These are phyloP conservation scores for Apiotrichum domesticum DNA, from an alignment of 1,284 basidiomycete genomes.

Conservation along the genomic window DNA sequence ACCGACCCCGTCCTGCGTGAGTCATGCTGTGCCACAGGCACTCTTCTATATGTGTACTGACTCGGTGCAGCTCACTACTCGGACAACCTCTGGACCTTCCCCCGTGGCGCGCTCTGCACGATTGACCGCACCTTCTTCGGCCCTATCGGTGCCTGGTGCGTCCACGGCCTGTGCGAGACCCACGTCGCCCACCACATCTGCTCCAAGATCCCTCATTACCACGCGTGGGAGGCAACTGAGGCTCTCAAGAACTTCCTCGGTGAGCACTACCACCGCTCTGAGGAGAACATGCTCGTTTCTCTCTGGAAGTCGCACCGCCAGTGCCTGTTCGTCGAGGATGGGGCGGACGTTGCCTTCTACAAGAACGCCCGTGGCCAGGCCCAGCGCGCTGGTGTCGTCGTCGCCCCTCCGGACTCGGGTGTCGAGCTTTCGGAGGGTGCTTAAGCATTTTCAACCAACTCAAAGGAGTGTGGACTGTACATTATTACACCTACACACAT, in stretches of 20 bases:
- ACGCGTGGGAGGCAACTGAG: slow-evolving; percentile 77
- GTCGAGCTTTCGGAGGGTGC: slow-evolving; percentile 52
- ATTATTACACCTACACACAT: neutral
- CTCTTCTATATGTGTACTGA: neutral
- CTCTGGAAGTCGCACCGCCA: slow-evolving; percentile 51
- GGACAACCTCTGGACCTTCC: slow-evolving; percentile 82
- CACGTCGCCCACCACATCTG: slow-evolving; percentile 85
- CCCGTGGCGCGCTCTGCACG: slow-evolving; percentile 90
- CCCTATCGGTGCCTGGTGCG: slow-evolving; percentile 65
- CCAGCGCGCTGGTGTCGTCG: slow-evolving; percentile 56
- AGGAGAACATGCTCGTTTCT: slow-evolving; percentile 53
- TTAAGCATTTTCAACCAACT: neutral
- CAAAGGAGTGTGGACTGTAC: neutral
- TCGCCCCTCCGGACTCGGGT: slow-evolving; percentile 69
- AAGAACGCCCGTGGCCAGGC: slow-evolving; percentile 79
- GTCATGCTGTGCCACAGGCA: neutral
- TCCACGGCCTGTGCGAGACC: slow-evolving; percentile 84
- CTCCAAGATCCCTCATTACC: slow-evolving; percentile 87
- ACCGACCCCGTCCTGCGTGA: slow-evolving; percentile 73
- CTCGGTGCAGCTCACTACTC: slow-evolving; percentile 63
- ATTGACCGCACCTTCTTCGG: slow-evolving; percentile 84
- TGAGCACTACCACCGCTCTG: slow-evolving; percentile 50
- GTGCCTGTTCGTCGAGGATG: slow-evolving; percentile 77
- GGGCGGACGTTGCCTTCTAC: slow-evolving; percentile 84
- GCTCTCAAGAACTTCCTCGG: slow-evolving; percentile 77